A percentile compares a stretch with the other conserved stretches of the same genome.
Evolutionary conservation across 2,329 filamentous ascomycete genomes (phyloP).

Genomic region (Cladophialophora yegresii): DNA sequence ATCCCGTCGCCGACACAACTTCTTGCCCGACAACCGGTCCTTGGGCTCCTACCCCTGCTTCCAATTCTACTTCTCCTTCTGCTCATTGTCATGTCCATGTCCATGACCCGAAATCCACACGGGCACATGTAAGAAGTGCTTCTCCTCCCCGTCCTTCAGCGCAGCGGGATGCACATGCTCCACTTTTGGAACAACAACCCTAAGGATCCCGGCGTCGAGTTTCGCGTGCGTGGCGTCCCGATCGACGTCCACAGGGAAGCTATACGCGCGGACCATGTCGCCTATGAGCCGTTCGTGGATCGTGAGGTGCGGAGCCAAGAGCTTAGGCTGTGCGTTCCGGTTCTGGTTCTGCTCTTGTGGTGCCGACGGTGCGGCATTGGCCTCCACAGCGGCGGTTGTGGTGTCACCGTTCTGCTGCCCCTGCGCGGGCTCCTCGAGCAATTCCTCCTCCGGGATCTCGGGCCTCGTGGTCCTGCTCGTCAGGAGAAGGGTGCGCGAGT

Average conservation of each 20-base stretch:
- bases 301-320: conserved; percentile 25
- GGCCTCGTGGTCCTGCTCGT: conserved; percentile 26
- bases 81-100: neutral
- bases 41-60: neutral
- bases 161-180: neutral
- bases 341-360: neutral
- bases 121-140: neutral
- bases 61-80: neutral
- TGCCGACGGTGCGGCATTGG: too few relatives aligned
- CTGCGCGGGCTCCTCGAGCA: conserved; percentile 10
- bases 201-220: conserved; percentile 34
- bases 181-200: conserved; percentile 32
- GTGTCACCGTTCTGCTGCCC: conserved; percentile 1
- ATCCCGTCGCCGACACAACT: neutral
- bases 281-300: conserved; percentile 34
- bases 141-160: neutral
- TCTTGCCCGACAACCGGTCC: neutral
- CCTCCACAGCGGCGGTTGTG: conserved; percentile 1
- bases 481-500: conserved; percentile 29
- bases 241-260: conserved; percentile 35
- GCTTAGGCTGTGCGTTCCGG: neutral
- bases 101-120: neutral
- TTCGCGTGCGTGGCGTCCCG: conserved; percentile 33
- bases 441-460: conserved; percentile 27
- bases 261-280: conserved; percentile 31